phyloP scores from a whole-genome alignment of 1,284 basidiomycete genomes.

The Cutaneotrichosporon dermatis region DNA sequence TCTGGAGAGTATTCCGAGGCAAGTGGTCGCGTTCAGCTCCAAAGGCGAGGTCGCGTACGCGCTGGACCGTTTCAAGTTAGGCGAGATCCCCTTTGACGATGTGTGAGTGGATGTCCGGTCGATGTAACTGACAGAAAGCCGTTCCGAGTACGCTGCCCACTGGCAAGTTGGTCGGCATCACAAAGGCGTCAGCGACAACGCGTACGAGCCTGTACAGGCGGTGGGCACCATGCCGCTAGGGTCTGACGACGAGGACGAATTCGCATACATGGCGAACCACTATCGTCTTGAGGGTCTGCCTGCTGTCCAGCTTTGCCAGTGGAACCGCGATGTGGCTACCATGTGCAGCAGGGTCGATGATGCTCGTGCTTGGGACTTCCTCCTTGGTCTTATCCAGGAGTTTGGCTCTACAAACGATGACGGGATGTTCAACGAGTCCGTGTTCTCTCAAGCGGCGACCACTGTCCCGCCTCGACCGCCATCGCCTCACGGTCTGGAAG shows the following conservation, averaged over 20 bases:
- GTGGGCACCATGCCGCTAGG: slow-evolving; percentile 30
- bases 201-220: slow-evolving; percentile 43
- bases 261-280: slow-evolving; percentile 61
- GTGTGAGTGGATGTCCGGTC: slow-evolving; percentile 54
- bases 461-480: not conserved
- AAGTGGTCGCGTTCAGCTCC: slow-evolving; percentile 64
- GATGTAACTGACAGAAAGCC: slow-evolving; percentile 45
- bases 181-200: slow-evolving; percentile 42
- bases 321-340: slow-evolving; percentile 55
- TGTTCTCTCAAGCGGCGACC: slow-evolving; percentile 9
- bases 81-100: slow-evolving; percentile 80
- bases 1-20: slow-evolving; percentile 65
- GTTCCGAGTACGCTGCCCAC: slow-evolving; percentile 52
- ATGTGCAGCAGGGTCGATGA: slow-evolving; percentile 59
- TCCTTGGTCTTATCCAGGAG: slow-evolving; percentile 58
- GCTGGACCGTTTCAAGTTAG: slow-evolving; percentile 56
- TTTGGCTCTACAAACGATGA: slow-evolving; percentile 19
- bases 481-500: slow-evolving; percentile 4
- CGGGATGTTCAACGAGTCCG: slow-evolving; percentile 27
- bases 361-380: slow-evolving; percentile 65
- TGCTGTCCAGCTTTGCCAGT: slow-evolving; percentile 52
- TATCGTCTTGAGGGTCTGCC: slow-evolving; percentile 62
- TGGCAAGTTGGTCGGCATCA: slow-evolving; percentile 39
- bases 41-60: slow-evolving; percentile 68
- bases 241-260: slow-evolving; percentile 53